Evolutionary conservation across 2,329 filamentous ascomycete species (phyloP).

Genomic region (Orbilia quercus): DNA sequence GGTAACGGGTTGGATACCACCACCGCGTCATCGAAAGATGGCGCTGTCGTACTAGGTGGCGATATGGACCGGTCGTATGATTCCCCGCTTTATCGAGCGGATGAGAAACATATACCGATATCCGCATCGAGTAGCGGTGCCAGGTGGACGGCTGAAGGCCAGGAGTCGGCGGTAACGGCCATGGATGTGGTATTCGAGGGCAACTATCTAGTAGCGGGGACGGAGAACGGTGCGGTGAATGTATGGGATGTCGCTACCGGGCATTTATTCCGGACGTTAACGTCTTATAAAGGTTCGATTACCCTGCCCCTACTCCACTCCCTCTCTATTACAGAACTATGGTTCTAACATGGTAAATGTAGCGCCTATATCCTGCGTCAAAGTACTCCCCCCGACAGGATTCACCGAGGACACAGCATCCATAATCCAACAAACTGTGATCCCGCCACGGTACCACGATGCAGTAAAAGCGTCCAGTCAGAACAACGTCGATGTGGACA

Average conservation of each 20-base stretch:
- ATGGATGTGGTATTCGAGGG: conserved; percentile 59
- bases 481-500: conserved; percentile 50
- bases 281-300: conserved; percentile 58
- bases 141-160: conserved; percentile 57
- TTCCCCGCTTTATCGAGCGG: conserved; percentile 37
- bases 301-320: too few relatives aligned
- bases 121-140: conserved; percentile 23
- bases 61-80: conserved; percentile 54
- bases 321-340: neutral
- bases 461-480: conserved; percentile 57
- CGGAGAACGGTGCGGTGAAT: conserved; percentile 58
- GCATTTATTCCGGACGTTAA: conserved; percentile 57
- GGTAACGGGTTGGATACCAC: conserved; percentile 25
- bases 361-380: conserved; percentile 57
- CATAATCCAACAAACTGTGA: conserved; percentile 48
- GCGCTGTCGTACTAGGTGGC: neutral
- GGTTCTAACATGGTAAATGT: neutral
- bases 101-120: conserved; percentile 48
- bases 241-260: conserved; percentile 60
- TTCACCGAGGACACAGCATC: conserved; percentile 36
- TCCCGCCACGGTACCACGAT: conserved; percentile 59
- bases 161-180: conserved; percentile 56
- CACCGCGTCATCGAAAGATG: conserved; percentile 35
- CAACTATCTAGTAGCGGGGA: conserved; percentile 58
- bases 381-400: conserved; percentile 58